Percentiles rank a stretch among this genome's conserved stretches.
These are phyloP conservation scores for Dunaliella primolecta DNA, from an alignment of 139 green algal genomes.

Conservation along the genomic window DNA sequence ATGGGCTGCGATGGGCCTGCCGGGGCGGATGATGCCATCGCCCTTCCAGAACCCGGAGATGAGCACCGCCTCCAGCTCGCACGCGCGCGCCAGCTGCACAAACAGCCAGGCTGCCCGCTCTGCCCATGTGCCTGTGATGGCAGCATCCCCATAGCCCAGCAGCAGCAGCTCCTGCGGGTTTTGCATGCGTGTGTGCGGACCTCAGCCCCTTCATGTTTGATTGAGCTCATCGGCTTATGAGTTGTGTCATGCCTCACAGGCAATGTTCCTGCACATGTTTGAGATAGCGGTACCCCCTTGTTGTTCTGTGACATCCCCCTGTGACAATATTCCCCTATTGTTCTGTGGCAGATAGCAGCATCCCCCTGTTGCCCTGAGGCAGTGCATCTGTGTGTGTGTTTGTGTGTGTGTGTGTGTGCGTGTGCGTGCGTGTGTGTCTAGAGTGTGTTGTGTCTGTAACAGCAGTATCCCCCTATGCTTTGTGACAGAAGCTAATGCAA, in stretches of 20 bases:
- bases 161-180: background rate
- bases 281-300: too few species aligned
- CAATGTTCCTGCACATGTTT: too few species aligned
- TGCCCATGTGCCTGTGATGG: conserved; percentile 42
- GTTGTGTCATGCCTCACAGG: too few species aligned
- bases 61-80: conserved; percentile 51
- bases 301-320: too few species aligned
- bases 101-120: conserved; percentile 54
- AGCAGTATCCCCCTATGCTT: too few species aligned
- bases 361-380: too few species aligned
- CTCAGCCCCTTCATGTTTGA: background rate
- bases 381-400: too few species aligned
- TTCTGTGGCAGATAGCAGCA: too few species aligned
- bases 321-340: too few species aligned
- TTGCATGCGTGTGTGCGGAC: background rate
- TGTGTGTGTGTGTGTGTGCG: conserved; percentile 12
- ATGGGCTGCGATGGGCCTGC: conserved; percentile 35
- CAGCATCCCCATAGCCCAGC: background rate
- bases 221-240: background rate
- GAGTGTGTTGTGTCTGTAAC: background rate
- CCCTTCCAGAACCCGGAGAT: conserved; percentile 55
- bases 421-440: conserved; percentile 3
- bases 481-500: too few species aligned
- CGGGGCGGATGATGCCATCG: conserved; percentile 29
- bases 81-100: conserved; percentile 31